These are phyloP conservation scores for Arthroderma uncinatum DNA, from an alignment of 2,329 filamentous ascomycete genomes.

Conservation along the genomic window DNA sequence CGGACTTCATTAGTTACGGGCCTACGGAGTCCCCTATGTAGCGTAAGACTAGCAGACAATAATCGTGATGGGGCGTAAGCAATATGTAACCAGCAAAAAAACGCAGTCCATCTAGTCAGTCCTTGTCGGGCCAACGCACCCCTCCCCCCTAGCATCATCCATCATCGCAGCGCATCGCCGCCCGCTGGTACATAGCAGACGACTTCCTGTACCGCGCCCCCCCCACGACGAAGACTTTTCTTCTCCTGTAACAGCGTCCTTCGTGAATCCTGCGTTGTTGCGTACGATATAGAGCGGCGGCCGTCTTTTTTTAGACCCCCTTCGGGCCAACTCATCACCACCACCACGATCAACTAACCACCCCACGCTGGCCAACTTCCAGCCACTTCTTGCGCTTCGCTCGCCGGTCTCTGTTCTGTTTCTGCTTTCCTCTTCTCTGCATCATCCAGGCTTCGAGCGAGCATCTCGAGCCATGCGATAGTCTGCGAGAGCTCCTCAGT, in stretches of 20 bases:
- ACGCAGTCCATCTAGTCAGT: background rate
- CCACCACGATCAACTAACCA: background rate
- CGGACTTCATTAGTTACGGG: background rate
- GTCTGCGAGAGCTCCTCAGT: slow-evolving; percentile 15
- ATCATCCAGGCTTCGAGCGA: background rate
- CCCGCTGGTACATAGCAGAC: background rate
- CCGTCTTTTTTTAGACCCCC: background rate
- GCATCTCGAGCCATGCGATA: slow-evolving; percentile 32
- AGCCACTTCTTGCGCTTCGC: slow-evolving; percentile 1
- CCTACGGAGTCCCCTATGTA: slow-evolving; percentile 2
- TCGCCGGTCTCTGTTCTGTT: background rate
- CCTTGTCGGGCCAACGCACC: slow-evolving; percentile 6
- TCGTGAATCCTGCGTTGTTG: background rate
- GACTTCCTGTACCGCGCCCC: background rate
- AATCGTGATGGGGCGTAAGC: slow-evolving; percentile 4
- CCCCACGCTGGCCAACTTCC: slow-evolving; percentile 5
- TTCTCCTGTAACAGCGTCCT: background rate
- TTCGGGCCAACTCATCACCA: slow-evolving; percentile 6
- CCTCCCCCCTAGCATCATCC: background rate
- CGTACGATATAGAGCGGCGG: background rate
- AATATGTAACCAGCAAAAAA: slow-evolving; percentile 4
- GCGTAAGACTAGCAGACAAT: slow-evolving; percentile 5
- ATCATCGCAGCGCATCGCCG: background rate
- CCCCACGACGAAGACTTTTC: background rate
- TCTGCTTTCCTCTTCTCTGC: slow-evolving; percentile 1